Evolutionary conservation across 345 rosid species (phyloP), one percentile per base, ranked within the genome.

Genomic region (Euphorbia peplus): DNA sequence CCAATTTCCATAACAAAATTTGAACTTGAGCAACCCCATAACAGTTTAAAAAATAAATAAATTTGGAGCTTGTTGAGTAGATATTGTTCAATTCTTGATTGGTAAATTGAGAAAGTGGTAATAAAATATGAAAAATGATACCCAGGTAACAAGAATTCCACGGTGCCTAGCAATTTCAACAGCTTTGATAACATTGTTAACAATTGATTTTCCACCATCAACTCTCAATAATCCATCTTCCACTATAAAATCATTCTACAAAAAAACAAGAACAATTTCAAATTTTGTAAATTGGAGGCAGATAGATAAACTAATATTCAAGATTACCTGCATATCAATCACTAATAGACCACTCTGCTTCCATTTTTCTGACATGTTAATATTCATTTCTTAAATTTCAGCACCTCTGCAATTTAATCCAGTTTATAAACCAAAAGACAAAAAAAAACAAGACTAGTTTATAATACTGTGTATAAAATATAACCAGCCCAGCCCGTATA

Each of bases 281-380:
- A 30, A 7, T 51, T 13, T 63, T 8, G 29, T 5, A 67, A 39
- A 64, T n/a, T 28, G 26, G 28, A 64, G 0, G 28, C 8, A 58
- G 3, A 50, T 4, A 58, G 3, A 50, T 4, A 37, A n/a, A 46
- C 19, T 6, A 46, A 26, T 21, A 60, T 8, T 11, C 10, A 39
- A 35, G 14, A 59, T 15, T 41, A 90, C 98, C 97, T 90, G 98
- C 98, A 93, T 93, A 83, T 90, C 98, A 73, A 90, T 93, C 28
- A 93, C 96, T 7, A 90, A 84, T 4, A 93, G 92, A 78, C 90
- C 97, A 37, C 92, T 86, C 57, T 82, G 79, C 78, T 58, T 89
- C 90, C 87, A 61, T 54, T 86, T 79, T 54, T 80, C 81, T 0
- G 77, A 84, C 98, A 70, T 60, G 0, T 35, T 24, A 26, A 26